Evolutionary conservation across 345 rosid species (phyloP), one percentile per base, ranked within the genome.

Genomic region (Triadica sebifera): DNA sequence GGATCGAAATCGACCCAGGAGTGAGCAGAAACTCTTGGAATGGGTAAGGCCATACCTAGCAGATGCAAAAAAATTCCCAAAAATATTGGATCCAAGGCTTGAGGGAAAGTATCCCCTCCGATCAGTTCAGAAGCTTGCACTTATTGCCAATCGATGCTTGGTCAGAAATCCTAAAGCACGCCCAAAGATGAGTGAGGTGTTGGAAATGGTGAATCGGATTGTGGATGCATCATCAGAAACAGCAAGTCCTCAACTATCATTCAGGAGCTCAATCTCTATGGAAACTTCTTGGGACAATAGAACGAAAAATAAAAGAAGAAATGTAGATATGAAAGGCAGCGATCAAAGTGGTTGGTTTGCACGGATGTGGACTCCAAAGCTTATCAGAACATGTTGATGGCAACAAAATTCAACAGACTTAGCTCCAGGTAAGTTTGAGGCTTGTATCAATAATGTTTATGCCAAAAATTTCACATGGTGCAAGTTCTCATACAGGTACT

Each of bases 161-260:
- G 81, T 85, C 51, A 87, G 84, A 77, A 88, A 89, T 72, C 86
- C 91, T 39, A 94, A 92, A 81, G 67, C 85, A 47, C 93, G 97
- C 47, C 98, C 97, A 19, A 87, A 85, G 87, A 94, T 94, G 98
- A 92, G 96, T 52, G 92, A 92, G 81, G 98, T 92, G 73, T 78
- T 94, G 80, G 88, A 84, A 75, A 84, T 86, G 94, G 83, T 92
- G 75, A 86, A 66, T 49, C 70, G 65, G 77, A 85, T 92, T 56
- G 85, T 76, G 37, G 89, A 85, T 53, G 79, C 82, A 52, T 80
- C 91, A 34, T 58, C 82, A 9, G 89, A 63, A 55, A 65, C 64
- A 0, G 79, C 76, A 73, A 78, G 72, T 52, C 87, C 85, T 4
- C 82, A 70, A 80, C 69, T 63, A 62, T 87, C 90, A 22, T 63